Evolutionary conservation across 2,329 filamentous ascomycete genomes (phyloP), one percentile per base, ranked within the genome.

Genomic region (Bipolaris bicolor): DNA sequence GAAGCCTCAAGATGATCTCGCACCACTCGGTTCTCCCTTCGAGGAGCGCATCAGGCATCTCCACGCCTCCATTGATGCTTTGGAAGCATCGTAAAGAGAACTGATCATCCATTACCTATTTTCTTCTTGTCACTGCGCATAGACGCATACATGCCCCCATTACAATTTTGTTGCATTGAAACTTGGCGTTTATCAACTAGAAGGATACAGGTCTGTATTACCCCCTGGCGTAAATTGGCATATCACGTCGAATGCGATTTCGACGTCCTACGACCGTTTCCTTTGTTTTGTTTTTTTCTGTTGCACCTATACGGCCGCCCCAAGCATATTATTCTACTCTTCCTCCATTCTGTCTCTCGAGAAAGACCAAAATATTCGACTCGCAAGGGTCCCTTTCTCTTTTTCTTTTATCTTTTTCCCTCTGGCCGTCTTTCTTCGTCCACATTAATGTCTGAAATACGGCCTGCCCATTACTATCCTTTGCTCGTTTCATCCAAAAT

Each of bases 231-330:
- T 62, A 71, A 62, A 34, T 51, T 46, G 70, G 66, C 48, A 61
- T 52, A 45, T 67, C 47, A 67, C 67, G 65, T 69, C 62, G 64
- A 71, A 71, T 74, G 70, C 55, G 68, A 71, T 72, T 69, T 71
- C 66, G 58, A 70, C 68, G 70, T 67, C 61, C 58, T 60, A 71
- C 64, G 70, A 73, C 57, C 52, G 9, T 74, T 67, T 67, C 67
- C 57, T 74, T 66, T 73, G 68, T 72, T 16, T 53, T 43, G 49
- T 22, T 40, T 20, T 29, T 37, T 18, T 31, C 4, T 31, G 29
- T 31, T 31, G 29, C 16, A 36, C 43, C 13, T 36, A 36, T 16
- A 47, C 55, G 53, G 58, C 44, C 54, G 34, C 46, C 29, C 9
- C n/a, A 39, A 18, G 39, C 24, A 39, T 15, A 48, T 11, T 2